phyloP scores from a whole-genome alignment of 1,284 basidiomycete genomes.

The Trametes hirsuta region DNA sequence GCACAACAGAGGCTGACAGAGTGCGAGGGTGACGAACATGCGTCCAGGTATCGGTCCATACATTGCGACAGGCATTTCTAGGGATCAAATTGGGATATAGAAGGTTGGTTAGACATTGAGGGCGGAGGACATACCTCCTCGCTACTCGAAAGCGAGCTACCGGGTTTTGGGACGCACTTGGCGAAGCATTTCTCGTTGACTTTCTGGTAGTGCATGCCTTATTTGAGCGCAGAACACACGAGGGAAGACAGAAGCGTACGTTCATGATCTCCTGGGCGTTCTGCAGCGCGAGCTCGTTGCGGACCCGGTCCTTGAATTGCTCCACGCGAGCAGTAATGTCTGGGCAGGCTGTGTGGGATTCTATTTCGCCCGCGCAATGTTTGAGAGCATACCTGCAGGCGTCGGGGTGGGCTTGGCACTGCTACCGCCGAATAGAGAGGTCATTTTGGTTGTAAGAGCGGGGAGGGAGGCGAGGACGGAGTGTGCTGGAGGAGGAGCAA shows the following conservation, averaged over 20 bases:
- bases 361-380: not conserved
- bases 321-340: slow-evolving; percentile 68
- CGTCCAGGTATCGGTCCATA: slow-evolving; percentile 82
- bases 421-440: slow-evolving; percentile 22
- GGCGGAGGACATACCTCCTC: slow-evolving; percentile 62
- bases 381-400: slow-evolving; percentile 37
- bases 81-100: not conserved
- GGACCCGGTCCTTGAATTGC: slow-evolving; percentile 70
- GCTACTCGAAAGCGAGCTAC: slow-evolving; percentile 64
- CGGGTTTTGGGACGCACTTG: slow-evolving; percentile 82
- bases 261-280: slow-evolving; percentile 85
- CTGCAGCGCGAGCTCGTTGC: slow-evolving; percentile 70
- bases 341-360: slow-evolving; percentile 25
- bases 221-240: not conserved
- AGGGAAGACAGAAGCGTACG: slow-evolving; percentile 42
- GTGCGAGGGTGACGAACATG: slow-evolving; percentile 61
- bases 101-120: not conserved
- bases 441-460: slow-evolving; percentile 1
- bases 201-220: slow-evolving; percentile 50
- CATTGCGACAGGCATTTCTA: slow-evolving; percentile 78
- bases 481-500: not conserved
- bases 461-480: not conserved
- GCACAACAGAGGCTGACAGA: not conserved
- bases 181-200: slow-evolving; percentile 76
- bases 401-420: slow-evolving; percentile 26